phyloP scores from a whole-genome alignment of 2,329 filamentous ascomycete species.

The Ceratocystis alfenasii region DNA sequence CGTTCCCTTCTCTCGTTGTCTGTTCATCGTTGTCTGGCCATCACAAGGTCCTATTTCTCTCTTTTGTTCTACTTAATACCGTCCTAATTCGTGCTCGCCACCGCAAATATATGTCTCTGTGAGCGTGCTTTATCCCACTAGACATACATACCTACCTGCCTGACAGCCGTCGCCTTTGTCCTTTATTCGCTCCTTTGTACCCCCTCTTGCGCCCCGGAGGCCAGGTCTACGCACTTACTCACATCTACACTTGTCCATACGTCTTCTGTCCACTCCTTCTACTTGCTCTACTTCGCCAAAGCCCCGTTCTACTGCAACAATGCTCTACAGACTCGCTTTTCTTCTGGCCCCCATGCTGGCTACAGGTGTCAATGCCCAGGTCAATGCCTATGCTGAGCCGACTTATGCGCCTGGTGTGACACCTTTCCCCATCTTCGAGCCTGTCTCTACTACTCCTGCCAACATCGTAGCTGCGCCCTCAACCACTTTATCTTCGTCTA shows the following conservation, averaged over 20 bases:
- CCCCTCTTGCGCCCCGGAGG: slow-evolving; percentile 1
- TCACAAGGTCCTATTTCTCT: not conserved
- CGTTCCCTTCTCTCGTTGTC: not conserved
- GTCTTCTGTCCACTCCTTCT: not conserved
- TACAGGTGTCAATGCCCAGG: slow-evolving; percentile 9
- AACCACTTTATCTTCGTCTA: not conserved
- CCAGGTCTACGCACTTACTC: not conserved
- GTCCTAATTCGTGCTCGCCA: not conserved
- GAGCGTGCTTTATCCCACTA: not conserved
- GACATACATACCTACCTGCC: not conserved
- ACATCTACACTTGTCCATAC: not conserved
- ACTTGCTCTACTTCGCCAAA: not conserved
- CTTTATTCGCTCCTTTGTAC: not conserved
- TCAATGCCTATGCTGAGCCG: slow-evolving; percentile 14
- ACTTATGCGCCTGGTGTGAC: slow-evolving; percentile 15
- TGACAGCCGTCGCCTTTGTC: no score
- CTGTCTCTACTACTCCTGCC: slow-evolving; percentile 6
- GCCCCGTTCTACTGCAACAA: not conserved
- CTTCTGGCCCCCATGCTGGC: slow-evolving; percentile 14
- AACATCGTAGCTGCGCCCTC: not conserved
- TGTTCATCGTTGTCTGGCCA: not conserved
- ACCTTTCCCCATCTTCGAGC: slow-evolving; percentile 21
- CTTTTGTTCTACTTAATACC: slow-evolving; percentile 6
- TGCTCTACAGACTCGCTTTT: slow-evolving; percentile 15
- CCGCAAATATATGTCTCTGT: not conserved